Base-by-base conservation (phyloP, 306 rosid genomes). In the Cicer yamashitae region DNA sequence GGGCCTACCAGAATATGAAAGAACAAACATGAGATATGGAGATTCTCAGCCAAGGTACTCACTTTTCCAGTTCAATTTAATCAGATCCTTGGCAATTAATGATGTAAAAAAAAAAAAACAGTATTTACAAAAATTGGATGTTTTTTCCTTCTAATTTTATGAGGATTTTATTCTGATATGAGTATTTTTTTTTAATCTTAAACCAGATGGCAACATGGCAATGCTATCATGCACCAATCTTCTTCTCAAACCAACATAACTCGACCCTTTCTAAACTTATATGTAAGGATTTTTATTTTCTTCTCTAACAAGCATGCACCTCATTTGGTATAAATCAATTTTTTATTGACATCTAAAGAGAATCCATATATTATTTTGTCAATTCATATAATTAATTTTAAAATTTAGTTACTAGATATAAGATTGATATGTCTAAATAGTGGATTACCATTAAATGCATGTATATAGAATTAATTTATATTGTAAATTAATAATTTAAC, bases 31-130 rank as follows among this genome's bases (percentile, higher is more conserved):
- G 47, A 81, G 83, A 71, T 90, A 86, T 78, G 93, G 87, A 46
- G 93, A 90, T 84, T 88, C 91, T 69, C 90, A 82, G 20, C 83
- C 82, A 22, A 82, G 96, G 98, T 93, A 70, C 60, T 58, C 14
- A 58, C 4, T 25, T 10, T 47, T 47, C 53, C 53, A 5, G 53
- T 14, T 6, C 14, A n/a, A 47, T 47, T 47, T 11, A 30, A 30
- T 17, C 34, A 54, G 37, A 54, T 18, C 37, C 34, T 56, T 18
- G 5, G 5, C 37, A 30, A 30, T 4, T 30, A 30, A 3, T 30
- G 37, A 30, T 30, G 37, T 30, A 3, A 30, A 30, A 30, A 25
- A n/a, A n/a, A n/a, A 30, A 30, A 30, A 30, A 30, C 30, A 30
- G 34, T 30, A 30, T 30, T 30, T 30, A 4, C 5, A 30, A 30